These are phyloP conservation scores for Gliomastix tumulicola DNA, from an alignment of 2,329 filamentous ascomycete genomes.

Conservation along the genomic window DNA sequence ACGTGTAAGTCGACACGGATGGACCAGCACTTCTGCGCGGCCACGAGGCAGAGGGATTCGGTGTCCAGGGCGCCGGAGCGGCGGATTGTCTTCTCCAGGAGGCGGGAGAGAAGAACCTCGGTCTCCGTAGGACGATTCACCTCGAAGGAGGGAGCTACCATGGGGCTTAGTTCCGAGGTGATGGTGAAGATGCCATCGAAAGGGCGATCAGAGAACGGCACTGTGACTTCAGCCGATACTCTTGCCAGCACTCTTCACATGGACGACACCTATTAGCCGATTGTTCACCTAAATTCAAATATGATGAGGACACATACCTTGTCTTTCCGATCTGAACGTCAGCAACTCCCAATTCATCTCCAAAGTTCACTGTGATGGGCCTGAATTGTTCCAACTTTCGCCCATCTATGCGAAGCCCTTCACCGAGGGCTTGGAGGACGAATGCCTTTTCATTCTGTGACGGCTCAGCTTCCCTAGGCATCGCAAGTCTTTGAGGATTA, in stretches of 20 bases:
- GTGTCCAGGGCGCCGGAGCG: constrained; percentile 89
- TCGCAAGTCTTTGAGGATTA: too few relatives aligned
- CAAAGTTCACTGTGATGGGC: constrained; percentile 70
- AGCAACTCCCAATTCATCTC: constrained; percentile 84
- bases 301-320: constrained; percentile 45
- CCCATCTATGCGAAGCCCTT: constrained; percentile 78
- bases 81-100: constrained; percentile 90
- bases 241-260: constrained; percentile 78
- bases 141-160: constrained; percentile 88
- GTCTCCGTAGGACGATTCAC: constrained; percentile 75
- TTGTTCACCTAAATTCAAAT: too few relatives aligned
- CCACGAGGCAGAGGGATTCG: constrained; percentile 89
- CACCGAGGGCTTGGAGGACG: constrained; percentile 71
- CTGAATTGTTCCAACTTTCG: constrained; percentile 77
- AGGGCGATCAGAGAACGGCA: constrained; percentile 79
- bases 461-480: constrained; percentile 90
- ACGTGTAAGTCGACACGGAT: constrained; percentile 89
- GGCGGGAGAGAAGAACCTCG: constrained; percentile 78
- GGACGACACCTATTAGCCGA: neutral
- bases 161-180: constrained; percentile 81
- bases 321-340: constrained; percentile 88
- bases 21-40: constrained; percentile 85
- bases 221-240: constrained; percentile 81
- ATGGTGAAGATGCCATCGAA: constrained; percentile 96
- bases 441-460: constrained; percentile 87